Evolutionary conservation across 805 yeast species (phyloP), one percentile per base, ranked within the genome.

Genomic region (Zygosaccharomyces pseudorouxii): DNA sequence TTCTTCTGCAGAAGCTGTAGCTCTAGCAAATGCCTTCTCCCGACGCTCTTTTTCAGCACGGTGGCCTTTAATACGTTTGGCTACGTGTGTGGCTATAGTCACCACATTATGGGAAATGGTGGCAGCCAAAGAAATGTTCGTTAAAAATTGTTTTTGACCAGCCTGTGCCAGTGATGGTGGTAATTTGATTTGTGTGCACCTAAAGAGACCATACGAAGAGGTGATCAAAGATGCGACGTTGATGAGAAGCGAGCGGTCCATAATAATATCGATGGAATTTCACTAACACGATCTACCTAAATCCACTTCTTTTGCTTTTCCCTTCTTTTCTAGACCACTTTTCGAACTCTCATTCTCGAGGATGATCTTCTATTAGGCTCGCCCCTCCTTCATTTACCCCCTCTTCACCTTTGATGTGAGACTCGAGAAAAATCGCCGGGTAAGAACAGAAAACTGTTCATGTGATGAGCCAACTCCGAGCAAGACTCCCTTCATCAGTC

Each of bases 141-240:
- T 86, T 44, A 85, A 70, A 60, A 86, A 86, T 59, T 86, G 92
- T 67, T 75, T 76, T 49, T 79, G 85, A 1, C 92, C 92, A 0
- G 82, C 92, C 19, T 67, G 63, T 1, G 59, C 69, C 23, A 84
- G 64, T 31, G 65, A 69, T 1, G 65, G 69, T 0, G 89, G 89
- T 22, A 85, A 65, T 11, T 59, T 38, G 10, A 68, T 50, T 11
- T 40, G 23, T 4, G 65, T 48, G 29, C 66, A 64, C n/a, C 47
- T 41, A 44, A 51, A 52, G n/a, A 65, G 44, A 8, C 71, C 71
- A 54, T 60, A 64, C 3, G 57, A 43, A 11, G 61, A 54, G 14
- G 62, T 55, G 9, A 48, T 28, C 9, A 60, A 46, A 28, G 60
- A 52, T 2, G 40, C 10, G 25, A 49, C 28, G 48, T 67, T 66